Percentiles rank a stretch among this genome's conserved stretches.
Conservation (phyloP, 352 stramenopile genomes). For the Globisporangium yorkense region DNA sequence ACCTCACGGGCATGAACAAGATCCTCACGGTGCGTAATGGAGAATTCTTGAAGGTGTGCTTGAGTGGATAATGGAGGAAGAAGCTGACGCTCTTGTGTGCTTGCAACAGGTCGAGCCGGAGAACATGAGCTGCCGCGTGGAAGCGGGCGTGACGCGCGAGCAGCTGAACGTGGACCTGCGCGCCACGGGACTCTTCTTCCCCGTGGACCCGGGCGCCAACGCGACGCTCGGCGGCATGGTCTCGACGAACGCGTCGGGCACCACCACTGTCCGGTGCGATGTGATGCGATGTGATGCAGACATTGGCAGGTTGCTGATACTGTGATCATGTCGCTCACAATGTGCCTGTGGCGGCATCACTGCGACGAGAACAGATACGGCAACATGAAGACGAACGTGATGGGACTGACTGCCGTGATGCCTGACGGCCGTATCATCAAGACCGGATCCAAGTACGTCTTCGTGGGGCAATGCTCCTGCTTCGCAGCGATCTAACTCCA, state of each 20-base stretch:
- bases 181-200: constrained; percentile 91
- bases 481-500: background rate
- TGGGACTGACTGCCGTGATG: constrained; percentile 91
- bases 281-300: background rate
- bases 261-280: constrained; percentile 74
- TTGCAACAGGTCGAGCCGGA: constrained; percentile 44
- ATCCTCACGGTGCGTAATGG: constrained; percentile 33
- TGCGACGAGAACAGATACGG: constrained; percentile 62
- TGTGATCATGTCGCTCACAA: background rate
- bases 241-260: constrained; percentile 87
- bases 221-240: constrained; percentile 96
- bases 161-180: constrained; percentile 88
- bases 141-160: constrained; percentile 92
- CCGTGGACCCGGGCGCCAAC: constrained; percentile 96
- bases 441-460: constrained; percentile 79
- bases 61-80: background rate
- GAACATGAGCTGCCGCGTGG: constrained; percentile 89
- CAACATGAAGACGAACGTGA: constrained; percentile 97
- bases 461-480: background rate
- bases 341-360: background rate
- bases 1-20: constrained; percentile 84
- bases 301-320: background rate
- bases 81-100: background rate
- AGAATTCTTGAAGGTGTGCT: background rate
- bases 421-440: constrained; percentile 84